Conservation (phyloP, 2,329 filamentous ascomycete species). For the Fusarium albidum region DNA sequence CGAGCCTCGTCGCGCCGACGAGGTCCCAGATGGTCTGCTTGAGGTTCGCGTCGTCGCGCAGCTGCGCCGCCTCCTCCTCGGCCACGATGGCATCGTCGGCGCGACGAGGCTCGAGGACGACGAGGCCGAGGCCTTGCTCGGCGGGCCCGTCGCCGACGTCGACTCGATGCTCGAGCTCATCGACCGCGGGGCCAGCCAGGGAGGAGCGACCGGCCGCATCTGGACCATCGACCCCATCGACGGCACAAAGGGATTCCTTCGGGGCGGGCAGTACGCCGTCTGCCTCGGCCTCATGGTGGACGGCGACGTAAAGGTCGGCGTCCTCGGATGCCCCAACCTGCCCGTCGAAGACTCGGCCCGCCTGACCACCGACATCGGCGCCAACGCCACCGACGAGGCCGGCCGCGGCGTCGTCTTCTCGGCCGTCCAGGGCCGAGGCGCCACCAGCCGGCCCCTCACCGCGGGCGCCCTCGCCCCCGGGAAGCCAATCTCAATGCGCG, state of each 20-base stretch:
- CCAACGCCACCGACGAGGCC: constrained; percentile 76
- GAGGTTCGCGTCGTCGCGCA: constrained; percentile 70
- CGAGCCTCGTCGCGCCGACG: no score
- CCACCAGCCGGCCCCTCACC: constrained; percentile 77
- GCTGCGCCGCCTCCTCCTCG: constrained; percentile 92
- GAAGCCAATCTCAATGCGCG: constrained; percentile 80
- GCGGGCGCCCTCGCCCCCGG: constrained; percentile 58
- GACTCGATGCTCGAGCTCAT: constrained; percentile 74
- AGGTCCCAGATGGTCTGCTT: constrained; percentile 80
- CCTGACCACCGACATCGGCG: constrained; percentile 72
- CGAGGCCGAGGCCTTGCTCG: constrained; percentile 66
- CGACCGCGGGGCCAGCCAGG: constrained; percentile 73
- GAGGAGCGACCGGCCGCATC: constrained; percentile 79
- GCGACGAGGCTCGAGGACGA: constrained; percentile 70
- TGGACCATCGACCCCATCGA: constrained; percentile 99
- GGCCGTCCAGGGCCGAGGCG: constrained; percentile 80
- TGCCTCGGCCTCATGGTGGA: constrained; percentile 93
- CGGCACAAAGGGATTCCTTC: constrained; percentile 95
- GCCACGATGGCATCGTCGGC: constrained; percentile 82
- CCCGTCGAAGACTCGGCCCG: constrained; percentile 78
- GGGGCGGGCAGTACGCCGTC: constrained; percentile 96
- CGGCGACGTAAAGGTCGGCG: constrained; percentile 91
- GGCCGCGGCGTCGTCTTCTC: constrained; percentile 89
- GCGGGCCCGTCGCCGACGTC: constrained; percentile 73
- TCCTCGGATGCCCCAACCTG: constrained; percentile 94